Base-by-base conservation (phyloP, 306 rosid species). In the Psophocarpus tetragonolobus region DNA sequence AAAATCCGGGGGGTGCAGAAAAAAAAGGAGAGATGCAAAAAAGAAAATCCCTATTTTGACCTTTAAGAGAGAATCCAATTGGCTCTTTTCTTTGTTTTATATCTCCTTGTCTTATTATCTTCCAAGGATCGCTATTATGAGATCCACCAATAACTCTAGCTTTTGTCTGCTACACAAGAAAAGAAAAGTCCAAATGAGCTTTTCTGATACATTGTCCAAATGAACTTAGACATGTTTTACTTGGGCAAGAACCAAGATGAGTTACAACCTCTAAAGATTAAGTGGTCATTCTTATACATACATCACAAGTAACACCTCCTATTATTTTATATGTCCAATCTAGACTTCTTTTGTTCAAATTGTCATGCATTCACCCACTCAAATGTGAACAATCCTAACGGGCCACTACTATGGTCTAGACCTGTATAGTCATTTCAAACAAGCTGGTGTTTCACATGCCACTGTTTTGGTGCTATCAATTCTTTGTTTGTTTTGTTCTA, bases 391-490 rank as follows among this genome's bases (percentile, higher is more conserved):
- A 48, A 72, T 72, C 51, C 29, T 45, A 64, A 80, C 10, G 30
- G 53, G 74, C 68, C 68, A 72, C 23, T 33, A 75, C 50, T 3
- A 58, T 39, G 70, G 70, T 74, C 79, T 74, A 68, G 48, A 18
- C 44, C 57, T 15, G 80, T 66, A 56, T 80, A 32, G 80, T 81
- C 84, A 73, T 74, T 66, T 74, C 80, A 80, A 80, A 54, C 4
- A 12, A 80, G 75, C 12, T 65, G 84, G 50, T 80, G 15, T 54
- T 80, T 65, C 75, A 80, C 80, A 80, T 74, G 80, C 45, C 21
- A 66, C 53, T 63, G 61, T 64, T 65, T 74, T 58, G 60, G 51
- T 23, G 18, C 79, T 80, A 64, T 80, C 69, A 74, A 41, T 61
- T 81, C 63, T n/a, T 26, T 81, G 65, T 42, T 56, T 73, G 33